Conservation (phyloP, 306 rosid genomes). For the Vigna trinervia region DNA sequence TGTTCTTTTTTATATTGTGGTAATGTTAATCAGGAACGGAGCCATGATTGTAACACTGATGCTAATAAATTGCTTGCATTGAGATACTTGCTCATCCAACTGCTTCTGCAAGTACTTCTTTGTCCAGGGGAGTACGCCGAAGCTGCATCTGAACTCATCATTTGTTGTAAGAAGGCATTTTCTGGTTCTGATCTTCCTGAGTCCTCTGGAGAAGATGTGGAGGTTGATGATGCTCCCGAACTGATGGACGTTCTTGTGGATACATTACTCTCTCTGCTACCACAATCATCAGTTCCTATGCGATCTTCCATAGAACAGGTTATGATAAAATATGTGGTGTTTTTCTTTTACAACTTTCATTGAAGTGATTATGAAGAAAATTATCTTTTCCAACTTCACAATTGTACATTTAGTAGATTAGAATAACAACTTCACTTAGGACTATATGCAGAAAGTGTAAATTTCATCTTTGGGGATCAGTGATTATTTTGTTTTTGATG, state of each 20-base stretch:
- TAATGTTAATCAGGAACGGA: conserved; percentile 72
- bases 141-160: conserved; percentile 84
- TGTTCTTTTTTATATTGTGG: conserved; percentile 14
- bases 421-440: background rate
- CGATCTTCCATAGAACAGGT: conserved; percentile 97
- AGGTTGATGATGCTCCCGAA: conserved; percentile 68
- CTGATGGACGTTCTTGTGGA: conserved; percentile 94
- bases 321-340: conserved; percentile 19
- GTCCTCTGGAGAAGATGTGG: conserved; percentile 64
- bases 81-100: conserved; percentile 87
- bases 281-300: conserved; percentile 87
- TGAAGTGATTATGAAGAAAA: too few species aligned
- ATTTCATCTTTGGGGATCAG: background rate
- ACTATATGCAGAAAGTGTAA: background rate
- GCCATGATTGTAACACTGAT: conserved; percentile 52
- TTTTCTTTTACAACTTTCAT: background rate
- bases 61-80: conserved; percentile 74
- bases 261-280: conserved; percentile 90
- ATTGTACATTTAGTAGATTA: conserved; percentile 7
- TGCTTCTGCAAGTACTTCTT: conserved; percentile 88
- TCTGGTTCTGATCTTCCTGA: conserved; percentile 65
- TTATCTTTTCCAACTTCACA: conserved; percentile 28
- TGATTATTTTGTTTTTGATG: background rate
- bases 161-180: conserved; percentile 83
- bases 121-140: conserved; percentile 79